Base-by-base conservation (phyloP, 345 rosid species). In the Turnera subulata region DNA sequence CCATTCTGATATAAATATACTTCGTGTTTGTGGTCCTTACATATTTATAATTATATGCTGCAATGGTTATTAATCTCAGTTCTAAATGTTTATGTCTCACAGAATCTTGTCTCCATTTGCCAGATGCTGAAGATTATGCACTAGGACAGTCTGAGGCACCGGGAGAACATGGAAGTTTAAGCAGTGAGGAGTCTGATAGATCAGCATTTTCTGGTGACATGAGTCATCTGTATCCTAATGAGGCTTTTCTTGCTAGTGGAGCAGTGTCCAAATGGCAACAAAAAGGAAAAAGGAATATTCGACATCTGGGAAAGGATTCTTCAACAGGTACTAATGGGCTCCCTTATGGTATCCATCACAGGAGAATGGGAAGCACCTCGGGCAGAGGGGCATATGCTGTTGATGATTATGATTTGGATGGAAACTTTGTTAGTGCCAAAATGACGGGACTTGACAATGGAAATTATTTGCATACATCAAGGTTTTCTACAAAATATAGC, bases 221-320 rank as follows among this genome's bases (percentile, higher is more conserved):
- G 47, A 59, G 76, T 72, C 73, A 71, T 64, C 68, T 76, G 45
- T 77, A 79, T 75, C 74, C 74, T 32, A 82, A 63, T 29, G 76
- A 78, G 47, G 79, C 74, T 55, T 72, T 63, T 68, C 64, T 68
- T 58, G 69, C 57, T 53, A 72, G 76, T 55, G 91, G 76, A 69
- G 71, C 89, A 43, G 93, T 86, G 67, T 88, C 96, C 74, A 88
- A 82, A 62, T 94, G 99, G 99, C 90, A 79, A 67, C 73, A 75
- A 51, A 94, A 84, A 81, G 84, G 99, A 61, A 94, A 90, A 75
- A 82, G 97, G 72, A 90, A 88, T 57, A 69, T 74, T 33, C 82
- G 99, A 6, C 77, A 82, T 68, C 78, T 90, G 59, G 64, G 80
- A 42, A 84, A 80, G 64, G 33, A 66, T 25, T 71, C 59, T 44